These are phyloP conservation scores for Aspergillus sparsus DNA, from an alignment of 495 filamentous ascomycete genomes.

Conservation along the genomic window DNA sequence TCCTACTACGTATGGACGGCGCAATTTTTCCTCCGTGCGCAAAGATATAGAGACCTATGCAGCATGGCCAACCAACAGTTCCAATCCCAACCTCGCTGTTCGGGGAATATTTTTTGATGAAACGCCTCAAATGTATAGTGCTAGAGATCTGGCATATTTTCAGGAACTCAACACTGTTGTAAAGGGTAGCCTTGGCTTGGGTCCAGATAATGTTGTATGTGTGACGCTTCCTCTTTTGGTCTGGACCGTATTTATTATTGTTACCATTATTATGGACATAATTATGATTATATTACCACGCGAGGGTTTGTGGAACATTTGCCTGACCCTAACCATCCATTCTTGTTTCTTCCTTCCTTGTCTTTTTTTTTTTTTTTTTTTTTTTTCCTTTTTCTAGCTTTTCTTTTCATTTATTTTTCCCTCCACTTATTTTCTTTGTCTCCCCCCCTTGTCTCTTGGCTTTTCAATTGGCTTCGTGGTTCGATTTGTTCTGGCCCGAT, in stretches of 20 bases:
- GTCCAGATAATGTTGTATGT: conserved; percentile 44
- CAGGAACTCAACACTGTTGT: conserved; percentile 39
- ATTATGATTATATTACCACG: conserved; percentile 13
- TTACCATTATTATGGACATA: neutral
- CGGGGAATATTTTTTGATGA: conserved; percentile 53
- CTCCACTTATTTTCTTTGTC: too few species aligned
- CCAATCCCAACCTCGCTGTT: conserved; percentile 39
- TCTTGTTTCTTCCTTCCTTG: neutral
- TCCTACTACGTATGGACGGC: conserved; percentile 49
- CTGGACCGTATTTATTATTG: conserved; percentile 10
- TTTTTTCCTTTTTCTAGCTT: conserved; percentile 7
- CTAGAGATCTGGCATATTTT: conserved; percentile 37
- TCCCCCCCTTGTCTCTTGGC: too few species aligned
- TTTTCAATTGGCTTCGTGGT: too few species aligned
- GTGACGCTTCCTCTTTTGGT: conserved; percentile 9
- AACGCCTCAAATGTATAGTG: conserved; percentile 46
- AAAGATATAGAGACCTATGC: conserved; percentile 52
- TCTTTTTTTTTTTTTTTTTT: neutral
- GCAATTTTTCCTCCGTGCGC: conserved; percentile 41
- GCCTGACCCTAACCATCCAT: conserved; percentile 1
- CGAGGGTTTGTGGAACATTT: conserved; percentile 7
- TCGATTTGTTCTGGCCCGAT: conserved; percentile 11
- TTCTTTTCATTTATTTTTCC: conserved; percentile 3
- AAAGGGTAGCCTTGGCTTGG: conserved; percentile 37
- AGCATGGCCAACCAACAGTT: conserved; percentile 44